Conservation (phyloP, 495 filamentous ascomycete species). For the Parathielavia appendiculata region DNA sequence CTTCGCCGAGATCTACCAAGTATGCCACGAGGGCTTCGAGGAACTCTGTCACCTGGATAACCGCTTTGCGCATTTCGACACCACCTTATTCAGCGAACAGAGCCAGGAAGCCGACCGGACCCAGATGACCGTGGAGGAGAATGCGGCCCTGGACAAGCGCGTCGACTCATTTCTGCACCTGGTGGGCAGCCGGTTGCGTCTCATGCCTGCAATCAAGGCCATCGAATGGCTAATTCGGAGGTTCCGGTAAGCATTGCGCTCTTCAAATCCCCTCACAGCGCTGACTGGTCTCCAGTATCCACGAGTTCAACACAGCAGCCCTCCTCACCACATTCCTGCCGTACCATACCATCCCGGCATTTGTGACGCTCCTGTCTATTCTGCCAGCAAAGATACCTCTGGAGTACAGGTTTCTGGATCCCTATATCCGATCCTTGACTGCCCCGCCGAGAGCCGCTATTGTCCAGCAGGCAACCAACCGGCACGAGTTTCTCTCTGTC, state of each 20-base stretch:
- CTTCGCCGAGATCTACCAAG: slow-evolving; percentile 78
- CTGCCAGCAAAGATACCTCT: slow-evolving; percentile 65
- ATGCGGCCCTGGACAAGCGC: slow-evolving; percentile 68
- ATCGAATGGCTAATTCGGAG: slow-evolving; percentile 91
- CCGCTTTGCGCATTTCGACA: slow-evolving; percentile 63
- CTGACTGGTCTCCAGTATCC: slow-evolving; percentile 58
- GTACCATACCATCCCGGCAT: slow-evolving; percentile 77
- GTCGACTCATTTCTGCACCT: slow-evolving; percentile 77
- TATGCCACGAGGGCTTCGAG: slow-evolving; percentile 81
- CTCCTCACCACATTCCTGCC: slow-evolving; percentile 87
- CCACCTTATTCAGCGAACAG: slow-evolving; percentile 80
- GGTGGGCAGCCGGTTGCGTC: slow-evolving; percentile 64
- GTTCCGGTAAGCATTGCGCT: slow-evolving; percentile 61
- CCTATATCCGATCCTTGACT: slow-evolving; percentile 69
- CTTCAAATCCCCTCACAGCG: background rate
- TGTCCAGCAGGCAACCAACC: slow-evolving; percentile 71
- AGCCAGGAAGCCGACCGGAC: slow-evolving; percentile 82
- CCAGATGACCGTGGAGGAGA: slow-evolving; percentile 75
- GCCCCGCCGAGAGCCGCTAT: slow-evolving; percentile 73
- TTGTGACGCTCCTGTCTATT: slow-evolving; percentile 75
- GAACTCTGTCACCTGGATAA: slow-evolving; percentile 83
- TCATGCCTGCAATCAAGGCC: slow-evolving; percentile 82
- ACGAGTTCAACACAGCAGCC: slow-evolving; percentile 78
- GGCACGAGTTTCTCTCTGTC: slow-evolving; percentile 59
- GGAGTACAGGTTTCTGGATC: slow-evolving; percentile 76